Conservation (phyloP, 2,329 filamentous ascomycete species). For the Talaromyces atroroseus region DNA sequence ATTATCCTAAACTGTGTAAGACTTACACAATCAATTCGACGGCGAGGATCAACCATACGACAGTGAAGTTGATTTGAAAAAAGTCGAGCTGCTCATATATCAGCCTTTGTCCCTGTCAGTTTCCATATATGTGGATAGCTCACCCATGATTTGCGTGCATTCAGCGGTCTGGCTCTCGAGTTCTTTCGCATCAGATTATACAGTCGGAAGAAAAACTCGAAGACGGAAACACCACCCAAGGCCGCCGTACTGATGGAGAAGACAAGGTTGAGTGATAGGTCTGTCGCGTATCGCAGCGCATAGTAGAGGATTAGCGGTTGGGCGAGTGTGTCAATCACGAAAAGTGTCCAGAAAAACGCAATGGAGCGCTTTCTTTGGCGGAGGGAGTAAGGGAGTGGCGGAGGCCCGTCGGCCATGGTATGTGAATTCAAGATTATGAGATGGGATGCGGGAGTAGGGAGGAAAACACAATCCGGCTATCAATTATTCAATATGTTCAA, state of each 20-base stretch:
- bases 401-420: conserved; percentile 32
- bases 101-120: background rate
- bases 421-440: background rate
- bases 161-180: conserved; percentile 35
- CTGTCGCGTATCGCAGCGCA: conserved; percentile 54
- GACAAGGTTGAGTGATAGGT: conserved; percentile 42
- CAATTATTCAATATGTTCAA: background rate
- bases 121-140: background rate
- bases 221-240: conserved; percentile 38
- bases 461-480: background rate
- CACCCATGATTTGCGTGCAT: conserved; percentile 41
- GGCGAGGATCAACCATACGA: conserved; percentile 40
- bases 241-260: conserved; percentile 39
- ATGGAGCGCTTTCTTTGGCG: conserved; percentile 52
- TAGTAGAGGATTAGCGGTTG: conserved; percentile 58
- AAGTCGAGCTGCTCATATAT: conserved; percentile 35
- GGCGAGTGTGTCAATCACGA: conserved; percentile 53
- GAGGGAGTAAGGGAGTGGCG: conserved; percentile 53
- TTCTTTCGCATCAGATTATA: conserved; percentile 34
- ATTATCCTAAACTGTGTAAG: background rate
- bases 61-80: conserved; percentile 43
- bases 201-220: conserved; percentile 40
- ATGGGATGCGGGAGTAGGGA: background rate
- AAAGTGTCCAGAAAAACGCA: conserved; percentile 54
- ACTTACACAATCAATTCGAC: conserved; percentile 40